These are phyloP conservation scores for Aspergillus calidoustus DNA, from an alignment of 2,329 filamentous ascomycete genomes.

Conservation along the genomic window DNA sequence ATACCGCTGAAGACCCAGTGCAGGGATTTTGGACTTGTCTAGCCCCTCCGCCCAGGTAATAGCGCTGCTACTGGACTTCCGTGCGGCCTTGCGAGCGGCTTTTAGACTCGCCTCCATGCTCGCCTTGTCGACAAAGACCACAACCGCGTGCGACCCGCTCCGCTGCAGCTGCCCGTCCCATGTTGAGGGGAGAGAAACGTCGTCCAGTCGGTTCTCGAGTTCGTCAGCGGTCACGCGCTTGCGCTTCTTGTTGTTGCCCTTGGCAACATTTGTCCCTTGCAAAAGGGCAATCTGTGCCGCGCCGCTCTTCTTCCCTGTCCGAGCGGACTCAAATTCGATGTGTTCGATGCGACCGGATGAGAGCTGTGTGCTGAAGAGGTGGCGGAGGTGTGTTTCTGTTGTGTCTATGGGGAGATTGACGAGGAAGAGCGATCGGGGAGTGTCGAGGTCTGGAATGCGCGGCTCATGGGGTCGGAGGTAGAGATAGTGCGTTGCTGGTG, in stretches of 20 bases:
- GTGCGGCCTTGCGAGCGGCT: constrained; percentile 64
- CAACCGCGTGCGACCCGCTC: constrained; percentile 79
- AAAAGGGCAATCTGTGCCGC: constrained; percentile 19
- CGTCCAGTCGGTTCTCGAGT: constrained; percentile 60
- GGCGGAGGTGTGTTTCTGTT: constrained; percentile 75
- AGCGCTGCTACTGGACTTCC: constrained; percentile 58
- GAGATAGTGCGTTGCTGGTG: constrained; percentile 74
- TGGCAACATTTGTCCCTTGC: constrained; percentile 25
- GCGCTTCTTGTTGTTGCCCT: constrained; percentile 54
- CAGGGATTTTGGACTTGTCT: constrained; percentile 58
- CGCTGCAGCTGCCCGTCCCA: constrained; percentile 74
- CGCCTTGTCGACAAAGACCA: constrained; percentile 80
- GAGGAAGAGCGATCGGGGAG: constrained; percentile 82
- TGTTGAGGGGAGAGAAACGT: constrained; percentile 66
- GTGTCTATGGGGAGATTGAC: constrained; percentile 87
- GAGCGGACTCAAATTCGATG: constrained; percentile 70
- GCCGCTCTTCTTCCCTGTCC: constrained; percentile 42
- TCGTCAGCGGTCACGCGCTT: constrained; percentile 58
- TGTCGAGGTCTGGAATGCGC: constrained; percentile 73
- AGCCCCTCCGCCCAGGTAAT: constrained; percentile 72
- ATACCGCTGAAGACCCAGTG: constrained; percentile 58
- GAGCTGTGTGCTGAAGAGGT: constrained; percentile 74
- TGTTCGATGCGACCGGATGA: constrained; percentile 78
- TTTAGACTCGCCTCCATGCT: constrained; percentile 78
- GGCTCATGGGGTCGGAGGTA: constrained; percentile 85